A percentile compares a stretch with the other conserved stretches of the same genome.
phyloP scores from a whole-genome alignment of 2,329 filamentous ascomycete species.

The Cordyceps pruinosa region DNA sequence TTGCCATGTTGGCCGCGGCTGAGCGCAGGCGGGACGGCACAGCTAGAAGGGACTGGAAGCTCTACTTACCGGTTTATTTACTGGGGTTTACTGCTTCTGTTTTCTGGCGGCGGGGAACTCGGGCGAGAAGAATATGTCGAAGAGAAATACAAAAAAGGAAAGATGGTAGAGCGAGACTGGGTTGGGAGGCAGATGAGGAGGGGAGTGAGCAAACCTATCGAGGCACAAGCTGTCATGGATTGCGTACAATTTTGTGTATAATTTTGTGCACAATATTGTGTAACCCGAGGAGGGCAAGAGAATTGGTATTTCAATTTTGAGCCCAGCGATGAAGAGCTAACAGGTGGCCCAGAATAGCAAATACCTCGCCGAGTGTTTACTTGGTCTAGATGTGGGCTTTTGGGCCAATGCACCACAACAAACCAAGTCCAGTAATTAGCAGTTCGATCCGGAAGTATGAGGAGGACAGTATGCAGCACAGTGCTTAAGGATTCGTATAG shows the following conservation, averaged over 20 bases:
- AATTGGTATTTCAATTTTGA: neutral
- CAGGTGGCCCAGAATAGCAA: neutral
- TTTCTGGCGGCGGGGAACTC: too few species aligned
- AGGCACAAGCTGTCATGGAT: neutral
- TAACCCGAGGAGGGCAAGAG: neutral
- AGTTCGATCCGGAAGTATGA: neutral
- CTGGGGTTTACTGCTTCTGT: too few species aligned
- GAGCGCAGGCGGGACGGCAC: neutral
- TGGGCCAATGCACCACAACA: neutral
- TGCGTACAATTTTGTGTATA: neutral
- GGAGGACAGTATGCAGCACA: too few species aligned
- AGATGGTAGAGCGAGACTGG: too few species aligned
- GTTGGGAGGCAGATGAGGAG: too few species aligned
- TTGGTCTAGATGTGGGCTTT: neutral
- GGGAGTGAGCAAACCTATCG: too few species aligned
- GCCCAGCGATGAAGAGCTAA: neutral
- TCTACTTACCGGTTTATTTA: too few species aligned
- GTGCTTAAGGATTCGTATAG: neutral
- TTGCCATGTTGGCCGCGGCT: neutral
- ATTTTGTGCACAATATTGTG: too few species aligned
- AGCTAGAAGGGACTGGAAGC: neutral
- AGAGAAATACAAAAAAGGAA: too few species aligned
- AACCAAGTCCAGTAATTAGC: neutral
- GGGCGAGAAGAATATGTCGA: too few species aligned
- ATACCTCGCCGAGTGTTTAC: constrained; percentile 9